Conservation (phyloP, 2,329 filamentous ascomycete species). For the Verticillium nubilum region DNA sequence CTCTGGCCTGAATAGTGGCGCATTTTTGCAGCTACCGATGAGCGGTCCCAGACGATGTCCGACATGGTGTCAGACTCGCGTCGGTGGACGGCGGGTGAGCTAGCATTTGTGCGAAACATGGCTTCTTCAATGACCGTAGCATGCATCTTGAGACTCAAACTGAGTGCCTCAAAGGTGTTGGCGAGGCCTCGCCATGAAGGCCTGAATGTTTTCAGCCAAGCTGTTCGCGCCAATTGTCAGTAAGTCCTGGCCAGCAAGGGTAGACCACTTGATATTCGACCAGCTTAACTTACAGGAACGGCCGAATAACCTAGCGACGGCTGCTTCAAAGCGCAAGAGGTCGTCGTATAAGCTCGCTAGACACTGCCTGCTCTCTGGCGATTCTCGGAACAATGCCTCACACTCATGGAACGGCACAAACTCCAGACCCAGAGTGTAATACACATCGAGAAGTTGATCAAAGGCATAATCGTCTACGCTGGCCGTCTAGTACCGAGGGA, state of each 20-base stretch:
- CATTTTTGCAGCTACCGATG: not conserved
- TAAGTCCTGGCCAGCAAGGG: not conserved
- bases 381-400: not conserved
- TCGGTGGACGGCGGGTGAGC: not conserved
- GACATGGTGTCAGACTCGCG: not conserved
- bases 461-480: conserved; percentile 6
- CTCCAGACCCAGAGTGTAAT: conserved; percentile 4
- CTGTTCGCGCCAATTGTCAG: not conserved
- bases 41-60: not conserved
- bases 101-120: not conserved
- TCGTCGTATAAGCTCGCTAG: conserved; percentile 7
- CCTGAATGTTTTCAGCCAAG: conserved; percentile 1
- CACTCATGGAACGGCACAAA: conserved; percentile 1
- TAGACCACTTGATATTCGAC: not conserved
- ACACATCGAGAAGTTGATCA: conserved; percentile 10
- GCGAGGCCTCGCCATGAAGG: not conserved
- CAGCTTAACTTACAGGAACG: conserved; percentile 2
- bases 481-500: not conserved
- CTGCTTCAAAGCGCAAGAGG: conserved; percentile 1
- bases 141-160: not conserved
- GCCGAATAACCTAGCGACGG: conserved; percentile 6
- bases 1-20: not conserved
- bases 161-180: not conserved
- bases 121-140: not conserved
- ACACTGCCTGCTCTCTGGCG: not conserved